Evolutionary conservation across 345 rosid species (phyloP), one percentile per base, ranked within the genome.

Genomic region (Citrus reticulata): DNA sequence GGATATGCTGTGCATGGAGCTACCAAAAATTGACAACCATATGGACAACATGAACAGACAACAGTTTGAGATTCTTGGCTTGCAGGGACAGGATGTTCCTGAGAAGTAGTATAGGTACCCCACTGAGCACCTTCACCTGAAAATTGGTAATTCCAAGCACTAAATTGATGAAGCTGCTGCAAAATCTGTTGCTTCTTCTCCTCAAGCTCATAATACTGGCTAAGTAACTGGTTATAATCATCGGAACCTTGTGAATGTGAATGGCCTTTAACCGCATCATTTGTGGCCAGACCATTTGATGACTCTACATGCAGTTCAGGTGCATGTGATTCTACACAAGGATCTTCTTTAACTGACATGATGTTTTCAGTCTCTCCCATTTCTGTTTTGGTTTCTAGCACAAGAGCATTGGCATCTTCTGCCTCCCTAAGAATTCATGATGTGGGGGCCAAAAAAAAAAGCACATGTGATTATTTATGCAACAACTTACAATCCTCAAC

Each of bases 131-230:
- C 83, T 83, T 88, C 88, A 71, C 72, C 88, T 69, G 83, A 73
- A 72, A 35, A 58, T 40, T 85, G 90, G 74, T 84, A 82, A 77
- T 83, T 81, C 82, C 77, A 78, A 76, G 63, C 49, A 69, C 91
- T 87, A 71, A 67, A 74, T 71, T 82, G 89, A 58, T 88, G 83
- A 75, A 89, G 87, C 81, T 81, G 88, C 73, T 83, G 85, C 19
- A 89, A 77, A 78, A 91, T 69, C 79, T 34, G 69, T 78, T 87
- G 90, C 80, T 87, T 87, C 87, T 86, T 86, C 72, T 87, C 91
- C 80, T 91, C 95, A 17, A 91, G 75, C 79, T 88, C 93, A 78
- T 89, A 87, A 79, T 91, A 91, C 78, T 88, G 82, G n/a, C n/a
- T 67, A 11, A 89, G 86, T 55, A 89, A 77, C 77, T 77, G 83